Conservation (phyloP, 1,139 yeast species). For the Candida anutae region DNA sequence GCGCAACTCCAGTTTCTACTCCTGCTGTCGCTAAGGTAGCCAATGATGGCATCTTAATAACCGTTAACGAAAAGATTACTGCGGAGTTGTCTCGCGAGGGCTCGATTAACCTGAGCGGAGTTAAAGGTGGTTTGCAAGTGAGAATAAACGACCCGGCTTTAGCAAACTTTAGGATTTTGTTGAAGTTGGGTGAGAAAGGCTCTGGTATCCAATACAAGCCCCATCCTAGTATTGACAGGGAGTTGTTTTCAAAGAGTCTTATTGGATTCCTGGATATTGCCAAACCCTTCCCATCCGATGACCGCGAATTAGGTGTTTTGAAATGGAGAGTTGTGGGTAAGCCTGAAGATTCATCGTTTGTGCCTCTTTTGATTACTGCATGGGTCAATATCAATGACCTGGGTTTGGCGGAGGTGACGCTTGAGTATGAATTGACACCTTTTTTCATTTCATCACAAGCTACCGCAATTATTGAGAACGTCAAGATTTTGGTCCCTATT, state of each 20-base stretch:
- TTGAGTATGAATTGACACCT: slow-evolving; percentile 70
- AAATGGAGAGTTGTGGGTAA: slow-evolving; percentile 78
- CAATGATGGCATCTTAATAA: slow-evolving; percentile 74
- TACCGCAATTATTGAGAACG: slow-evolving; percentile 32
- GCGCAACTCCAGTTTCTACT: slow-evolving; percentile 13
- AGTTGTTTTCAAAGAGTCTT: slow-evolving; percentile 47
- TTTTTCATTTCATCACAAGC: slow-evolving; percentile 29
- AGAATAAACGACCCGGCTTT: slow-evolving; percentile 70
- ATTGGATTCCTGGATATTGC: slow-evolving; percentile 71
- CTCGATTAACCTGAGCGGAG: slow-evolving; percentile 60
- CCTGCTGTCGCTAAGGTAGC: slow-evolving; percentile 29
- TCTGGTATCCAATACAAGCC: slow-evolving; percentile 72
- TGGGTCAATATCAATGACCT: slow-evolving; percentile 70
- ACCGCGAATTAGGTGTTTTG: slow-evolving; percentile 81
- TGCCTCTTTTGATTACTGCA: slow-evolving; percentile 73
- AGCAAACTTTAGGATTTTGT: slow-evolving; percentile 57
- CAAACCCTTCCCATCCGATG: slow-evolving; percentile 85
- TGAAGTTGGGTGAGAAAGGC: slow-evolving; percentile 41
- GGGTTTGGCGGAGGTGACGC: slow-evolving; percentile 62
- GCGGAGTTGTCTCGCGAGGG: slow-evolving; percentile 87
- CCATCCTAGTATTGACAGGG: slow-evolving; percentile 91
- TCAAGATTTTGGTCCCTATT: slow-evolving; percentile 62
- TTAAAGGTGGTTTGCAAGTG: slow-evolving; percentile 86
- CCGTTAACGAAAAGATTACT: slow-evolving; percentile 68
- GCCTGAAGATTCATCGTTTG: slow-evolving; percentile 47